Evolutionary conservation across 108 stramenopile genomes (phyloP).

Genomic region (Pseudonitzschia pungens): DNA sequence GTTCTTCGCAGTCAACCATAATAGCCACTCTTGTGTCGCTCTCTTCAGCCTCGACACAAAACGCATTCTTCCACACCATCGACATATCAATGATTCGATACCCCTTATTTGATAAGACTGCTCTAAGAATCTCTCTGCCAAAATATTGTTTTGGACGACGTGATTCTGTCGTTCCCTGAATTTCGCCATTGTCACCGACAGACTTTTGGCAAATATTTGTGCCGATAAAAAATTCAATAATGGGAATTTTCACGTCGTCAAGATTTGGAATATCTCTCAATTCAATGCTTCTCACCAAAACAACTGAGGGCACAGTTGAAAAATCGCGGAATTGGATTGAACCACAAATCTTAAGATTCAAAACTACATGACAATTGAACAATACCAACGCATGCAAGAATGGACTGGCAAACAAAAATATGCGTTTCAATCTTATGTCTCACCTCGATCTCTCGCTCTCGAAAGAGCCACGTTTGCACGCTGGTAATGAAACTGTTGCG

Average conservation of each 20-base stretch:
- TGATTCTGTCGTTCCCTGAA: not conserved
- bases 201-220: not conserved
- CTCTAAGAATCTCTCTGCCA: constrained; percentile 3
- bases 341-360: not conserved
- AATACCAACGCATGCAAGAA: no score
- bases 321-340: not conserved
- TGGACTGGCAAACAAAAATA: not conserved
- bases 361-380: not conserved
- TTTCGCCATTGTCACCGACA: not conserved
- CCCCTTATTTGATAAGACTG: constrained; percentile 30
- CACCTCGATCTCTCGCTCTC: constrained; percentile 46
- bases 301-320: constrained; percentile 4
- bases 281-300: constrained; percentile 60
- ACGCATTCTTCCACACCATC: constrained; percentile 47
- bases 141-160: not conserved
- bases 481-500: constrained; percentile 56
- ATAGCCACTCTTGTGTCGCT: constrained; percentile 41
- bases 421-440: no score
- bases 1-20: constrained; percentile 43
- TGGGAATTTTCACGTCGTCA: constrained; percentile 51
- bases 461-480: constrained; percentile 62
- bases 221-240: constrained; percentile 49
- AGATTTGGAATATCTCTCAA: constrained; percentile 39
- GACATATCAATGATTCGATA: constrained; percentile 42
- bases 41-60: constrained; percentile 45